These are phyloP conservation scores for Tanacetum coccineum DNA, from an alignment of 129 eudicot genomes.

Conservation along the genomic window DNA sequence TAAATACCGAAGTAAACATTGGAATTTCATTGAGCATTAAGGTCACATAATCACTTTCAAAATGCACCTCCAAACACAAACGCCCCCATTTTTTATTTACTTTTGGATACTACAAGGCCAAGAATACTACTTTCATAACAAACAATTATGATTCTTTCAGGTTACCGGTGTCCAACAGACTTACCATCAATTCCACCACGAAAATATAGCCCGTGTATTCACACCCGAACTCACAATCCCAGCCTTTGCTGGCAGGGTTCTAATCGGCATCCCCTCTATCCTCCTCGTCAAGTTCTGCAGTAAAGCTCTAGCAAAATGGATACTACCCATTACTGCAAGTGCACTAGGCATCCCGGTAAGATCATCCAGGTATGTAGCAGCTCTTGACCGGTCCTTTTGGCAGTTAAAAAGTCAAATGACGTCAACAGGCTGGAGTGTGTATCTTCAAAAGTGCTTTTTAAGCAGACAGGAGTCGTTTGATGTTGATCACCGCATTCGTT, in stretches of 20 bases:
- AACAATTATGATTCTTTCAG: slow-evolving; percentile 28
- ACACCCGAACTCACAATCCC: slow-evolving; percentile 62
- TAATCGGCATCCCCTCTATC: slow-evolving; percentile 83
- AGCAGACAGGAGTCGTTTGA: slow-evolving; percentile 61
- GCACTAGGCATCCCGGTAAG: slow-evolving; percentile 78
- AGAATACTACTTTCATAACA: no score
- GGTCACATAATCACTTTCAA: no score
- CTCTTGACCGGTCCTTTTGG: slow-evolving; percentile 35
- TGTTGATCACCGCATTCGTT: slow-evolving; percentile 84
- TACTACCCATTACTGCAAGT: slow-evolving; percentile 68
- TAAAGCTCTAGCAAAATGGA: slow-evolving; percentile 95
- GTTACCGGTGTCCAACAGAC: slow-evolving; percentile 90
- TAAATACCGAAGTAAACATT: neutral
- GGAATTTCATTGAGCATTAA: neutral
- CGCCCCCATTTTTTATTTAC: no score
- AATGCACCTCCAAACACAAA: no score
- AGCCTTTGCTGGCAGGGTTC: slow-evolving; percentile 50
- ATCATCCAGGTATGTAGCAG: slow-evolving; percentile 66
- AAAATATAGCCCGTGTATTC: slow-evolving; percentile 62
- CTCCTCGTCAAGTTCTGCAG: slow-evolving; percentile 84
- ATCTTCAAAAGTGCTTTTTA: slow-evolving; percentile 61
- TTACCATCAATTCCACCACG: slow-evolving; percentile 90
- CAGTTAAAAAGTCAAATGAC: slow-evolving; percentile 45
- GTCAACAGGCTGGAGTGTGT: slow-evolving; percentile 55
- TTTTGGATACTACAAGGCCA: no score